Conservation (phyloP, 176 grass and related monocot genomes). For the Ampelocalamus luodianensis region DNA sequence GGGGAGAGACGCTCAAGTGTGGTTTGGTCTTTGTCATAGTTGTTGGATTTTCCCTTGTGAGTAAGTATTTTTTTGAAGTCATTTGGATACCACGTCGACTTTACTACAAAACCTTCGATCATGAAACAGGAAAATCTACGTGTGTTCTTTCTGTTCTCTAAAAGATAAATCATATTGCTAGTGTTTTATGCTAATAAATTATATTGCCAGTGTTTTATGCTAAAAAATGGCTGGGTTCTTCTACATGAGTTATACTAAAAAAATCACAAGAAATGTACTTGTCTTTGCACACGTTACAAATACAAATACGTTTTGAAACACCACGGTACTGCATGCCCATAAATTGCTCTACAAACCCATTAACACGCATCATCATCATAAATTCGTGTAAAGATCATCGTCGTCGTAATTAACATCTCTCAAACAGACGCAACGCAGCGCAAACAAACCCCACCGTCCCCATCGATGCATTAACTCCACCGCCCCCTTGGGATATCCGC, state of each 20-base stretch:
- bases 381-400: too few relatives aligned
- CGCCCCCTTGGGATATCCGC: conserved; percentile 24
- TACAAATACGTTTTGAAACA: neutral
- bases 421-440: too few relatives aligned
- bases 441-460: too few relatives aligned
- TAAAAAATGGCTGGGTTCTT: neutral
- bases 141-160: neutral
- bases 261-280: neutral
- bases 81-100: neutral
- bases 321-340: too few relatives aligned
- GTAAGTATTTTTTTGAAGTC: neutral
- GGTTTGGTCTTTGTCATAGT: neutral
- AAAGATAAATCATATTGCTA: neutral
- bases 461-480: conserved; percentile 1
- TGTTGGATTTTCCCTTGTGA: neutral
- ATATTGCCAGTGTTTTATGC: too few relatives aligned
- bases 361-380: too few relatives aligned
- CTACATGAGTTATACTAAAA: neutral
- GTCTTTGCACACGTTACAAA: neutral
- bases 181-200: neutral
- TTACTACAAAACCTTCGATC: neutral
- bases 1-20: too few relatives aligned
- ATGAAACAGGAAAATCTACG: neutral
- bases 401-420: too few relatives aligned
- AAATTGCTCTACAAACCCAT: too few relatives aligned